Evolutionary conservation across 2,329 filamentous ascomycete species (phyloP).

Genomic region (Purpureocillium lavendulum): DNA sequence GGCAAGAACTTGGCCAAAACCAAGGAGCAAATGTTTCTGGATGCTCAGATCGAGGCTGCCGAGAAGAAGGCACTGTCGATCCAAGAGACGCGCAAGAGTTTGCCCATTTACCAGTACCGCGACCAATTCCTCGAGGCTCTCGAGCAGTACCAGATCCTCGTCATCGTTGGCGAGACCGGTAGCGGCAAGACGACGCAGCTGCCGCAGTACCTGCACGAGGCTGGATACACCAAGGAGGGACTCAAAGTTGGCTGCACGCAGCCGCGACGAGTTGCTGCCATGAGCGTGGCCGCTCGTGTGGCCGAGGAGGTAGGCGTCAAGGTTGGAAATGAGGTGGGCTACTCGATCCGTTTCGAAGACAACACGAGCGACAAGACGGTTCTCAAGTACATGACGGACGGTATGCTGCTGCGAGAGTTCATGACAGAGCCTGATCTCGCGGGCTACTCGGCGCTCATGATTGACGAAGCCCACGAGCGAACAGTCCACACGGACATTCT

Average conservation of each 20-base stretch:
- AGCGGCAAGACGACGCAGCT: slow-evolving; percentile 94
- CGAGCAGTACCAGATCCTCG: slow-evolving; percentile 76
- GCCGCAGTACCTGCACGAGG: slow-evolving; percentile 88
- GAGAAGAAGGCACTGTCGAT: slow-evolving; percentile 84
- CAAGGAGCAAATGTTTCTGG: slow-evolving; percentile 69
- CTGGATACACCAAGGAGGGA: slow-evolving; percentile 76
- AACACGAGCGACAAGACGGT: slow-evolving; percentile 84
- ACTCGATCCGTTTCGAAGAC: slow-evolving; percentile 92
- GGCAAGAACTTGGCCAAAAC: slow-evolving; percentile 52
- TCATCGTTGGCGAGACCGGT: slow-evolving; percentile 91
- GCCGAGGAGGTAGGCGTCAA: slow-evolving; percentile 89
- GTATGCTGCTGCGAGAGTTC: slow-evolving; percentile 85
- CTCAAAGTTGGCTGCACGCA: slow-evolving; percentile 90
- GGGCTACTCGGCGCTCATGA: slow-evolving; percentile 83
- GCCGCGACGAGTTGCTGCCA: slow-evolving; percentile 88
- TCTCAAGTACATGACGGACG: slow-evolving; percentile 95
- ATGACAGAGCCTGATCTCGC: slow-evolving; percentile 79
- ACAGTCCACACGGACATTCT: slow-evolving; percentile 88
- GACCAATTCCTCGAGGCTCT: slow-evolving; percentile 82
- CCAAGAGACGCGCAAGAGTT: slow-evolving; percentile 79
- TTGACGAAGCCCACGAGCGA: slow-evolving; percentile 94
- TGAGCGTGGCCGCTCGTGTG: slow-evolving; percentile 95
- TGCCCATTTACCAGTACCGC: slow-evolving; percentile 84
- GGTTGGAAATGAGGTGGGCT: slow-evolving; percentile 86
- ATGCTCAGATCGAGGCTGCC: slow-evolving; percentile 77